Evolutionary conservation across 1,139 yeast species (phyloP).

Genomic region (Tardiomyces digboiensis): DNA sequence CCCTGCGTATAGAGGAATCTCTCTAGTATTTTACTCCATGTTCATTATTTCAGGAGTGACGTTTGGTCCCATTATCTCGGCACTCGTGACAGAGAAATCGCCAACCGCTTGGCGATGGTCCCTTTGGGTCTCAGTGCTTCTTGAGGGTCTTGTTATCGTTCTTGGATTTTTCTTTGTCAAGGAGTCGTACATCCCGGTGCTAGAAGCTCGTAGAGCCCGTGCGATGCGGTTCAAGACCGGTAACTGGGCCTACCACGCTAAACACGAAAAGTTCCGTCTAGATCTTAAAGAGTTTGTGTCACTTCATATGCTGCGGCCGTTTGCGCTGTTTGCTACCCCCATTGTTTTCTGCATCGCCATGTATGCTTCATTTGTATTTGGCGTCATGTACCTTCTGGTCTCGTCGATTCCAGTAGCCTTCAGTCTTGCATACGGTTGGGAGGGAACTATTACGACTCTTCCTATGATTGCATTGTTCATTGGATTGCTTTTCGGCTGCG

Average conservation of each 20-base stretch:
- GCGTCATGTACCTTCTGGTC: slow-evolving; percentile 33
- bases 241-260: slow-evolving; percentile 36
- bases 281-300: slow-evolving; percentile 30
- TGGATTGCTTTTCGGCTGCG: slow-evolving; percentile 33
- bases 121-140: slow-evolving; percentile 55
- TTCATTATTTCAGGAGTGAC: slow-evolving; percentile 71
- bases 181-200: slow-evolving; percentile 69
- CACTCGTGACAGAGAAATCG: slow-evolving; percentile 41
- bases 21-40: slow-evolving; percentile 58
- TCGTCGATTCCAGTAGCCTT: slow-evolving; percentile 32
- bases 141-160: slow-evolving; percentile 49
- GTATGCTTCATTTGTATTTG: slow-evolving; percentile 38
- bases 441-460: slow-evolving; percentile 37
- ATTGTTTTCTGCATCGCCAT: slow-evolving; percentile 33
- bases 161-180: slow-evolving; percentile 39
- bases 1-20: slow-evolving; percentile 56
- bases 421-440: slow-evolving; percentile 27
- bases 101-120: slow-evolving; percentile 45
- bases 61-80: slow-evolving; percentile 59
- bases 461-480: slow-evolving; percentile 49
- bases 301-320: slow-evolving; percentile 34
- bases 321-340: slow-evolving; percentile 37
- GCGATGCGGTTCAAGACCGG: slow-evolving; percentile 50
- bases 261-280: slow-evolving; percentile 35
- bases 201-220: slow-evolving; percentile 48